Base-by-base conservation (phyloP, 2,329 filamentous ascomycete genomes). In the Fusarium palustre region DNA sequence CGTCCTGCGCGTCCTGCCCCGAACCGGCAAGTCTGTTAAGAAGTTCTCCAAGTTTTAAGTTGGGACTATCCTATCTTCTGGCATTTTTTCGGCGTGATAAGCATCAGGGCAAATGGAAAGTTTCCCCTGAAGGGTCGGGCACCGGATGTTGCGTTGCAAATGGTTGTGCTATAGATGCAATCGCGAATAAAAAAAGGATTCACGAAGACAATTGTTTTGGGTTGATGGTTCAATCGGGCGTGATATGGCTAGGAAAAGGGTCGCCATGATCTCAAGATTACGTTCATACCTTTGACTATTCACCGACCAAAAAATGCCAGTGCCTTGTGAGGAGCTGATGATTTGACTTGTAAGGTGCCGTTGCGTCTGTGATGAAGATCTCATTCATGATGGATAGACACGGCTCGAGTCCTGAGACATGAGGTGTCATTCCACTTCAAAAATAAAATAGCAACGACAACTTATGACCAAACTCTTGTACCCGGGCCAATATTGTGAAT, bases 1-100 rank as follows among this genome's bases (percentile, higher is more conserved):
- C 88, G 94, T 97, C 82, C 93, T 99, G 82, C 94, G 96, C 81
- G 96, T 99, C 79, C 92, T 98, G 80, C 95, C 95, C 86, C 91
- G 94, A 87, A 97, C 93, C 79, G 93, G 94, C 86, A 97, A 97
- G 91, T 86, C 90, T 79, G 94, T 97, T 85, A 99, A 99, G 94
- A 85, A 90, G 84, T 99, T 99, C 91, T 88, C 84, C 88, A 99
- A 99, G 90, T 99, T 99, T 89, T 99, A 97, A 91, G 79, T 79
- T 79, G 77, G 79, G 77, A 71, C 77, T 81, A 76, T 79, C 76
- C 77, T 81, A 76, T 79, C 76, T 78, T 80, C 72, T 85, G 84
- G 83, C 83, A 86, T 86, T 84, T 84, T 86, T 84, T 81, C 78
- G 83, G 84, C 84, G 83, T 85, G 82, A 83, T 84, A 82, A 83